Base-by-base conservation (phyloP, 2,329 filamentous ascomycete genomes). In the Epicoccum sorghinum region DNA sequence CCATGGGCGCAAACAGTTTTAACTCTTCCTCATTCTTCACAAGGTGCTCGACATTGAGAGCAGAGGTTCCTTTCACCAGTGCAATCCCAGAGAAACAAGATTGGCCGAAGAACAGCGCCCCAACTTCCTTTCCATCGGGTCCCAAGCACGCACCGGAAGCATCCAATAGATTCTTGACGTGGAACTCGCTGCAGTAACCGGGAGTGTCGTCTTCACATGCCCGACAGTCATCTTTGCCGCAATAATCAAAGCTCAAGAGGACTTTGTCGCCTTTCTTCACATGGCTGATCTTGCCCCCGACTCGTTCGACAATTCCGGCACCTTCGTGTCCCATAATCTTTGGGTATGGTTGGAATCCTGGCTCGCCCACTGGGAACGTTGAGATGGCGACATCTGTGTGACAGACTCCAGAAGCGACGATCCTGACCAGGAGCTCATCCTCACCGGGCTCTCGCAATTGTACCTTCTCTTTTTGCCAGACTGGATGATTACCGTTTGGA, bases 271-370 rank as follows among this genome's bases (percentile, higher is more conserved):
- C 80, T 25, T 70, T 57, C 43, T 75, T 66, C 12, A 78, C 79
- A 6, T 75, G 67, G 1, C 68, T 75, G 12, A 80, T 75, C 1
- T 70, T 72, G 3, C 67, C 62, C 4, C 80, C 80, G 37, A 79
- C 67, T 48, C 73, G 66, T 47, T 75, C 74, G 12, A 85, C 81
- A 50, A 82, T 79, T 6, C 82, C 82, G 1, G 80, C 52, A 76
- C 82, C 82, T 72, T 85, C 82, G 57, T 85, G 83, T 3, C 82
- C 83, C 13, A 83, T 68, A 1, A 84, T 75, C 24, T 75, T 67
- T 0, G 80, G 80, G 57, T 80, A 82, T 32, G 74, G 74, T 4
- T 49, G 12, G 14, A 57, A 56, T 2, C 54, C 51, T 6, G 77
- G 59, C 2, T 43, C 69, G 9, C 67, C 69, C 24, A 78, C 64